phyloP scores from a whole-genome alignment of 2,329 filamentous ascomycete genomes.

The Camillea tinctor region DNA sequence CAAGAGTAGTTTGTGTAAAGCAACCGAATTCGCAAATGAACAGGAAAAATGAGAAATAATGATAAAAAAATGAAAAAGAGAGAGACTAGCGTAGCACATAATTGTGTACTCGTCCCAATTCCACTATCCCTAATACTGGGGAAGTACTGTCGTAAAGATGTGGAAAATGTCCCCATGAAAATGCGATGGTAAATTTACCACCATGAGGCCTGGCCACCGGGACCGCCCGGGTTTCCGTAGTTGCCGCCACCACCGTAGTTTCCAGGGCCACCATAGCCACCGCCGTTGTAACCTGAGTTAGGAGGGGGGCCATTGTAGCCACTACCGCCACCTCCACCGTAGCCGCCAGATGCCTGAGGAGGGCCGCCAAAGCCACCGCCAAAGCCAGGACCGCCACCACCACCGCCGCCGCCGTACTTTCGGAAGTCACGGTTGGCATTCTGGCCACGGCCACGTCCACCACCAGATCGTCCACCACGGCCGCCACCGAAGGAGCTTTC shows the following conservation, averaged over 20 bases:
- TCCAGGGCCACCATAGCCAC: slow-evolving; percentile 44
- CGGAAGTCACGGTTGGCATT: slow-evolving; percentile 84
- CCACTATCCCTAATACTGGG: slow-evolving; percentile 7
- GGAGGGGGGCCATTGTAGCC: slow-evolving; percentile 38
- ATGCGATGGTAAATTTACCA: slow-evolving; percentile 47
- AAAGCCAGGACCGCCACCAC: slow-evolving; percentile 42
- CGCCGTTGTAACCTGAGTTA: slow-evolving; percentile 31
- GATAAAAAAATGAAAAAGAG: slow-evolving; percentile 20
- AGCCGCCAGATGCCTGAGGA: slow-evolving; percentile 42
- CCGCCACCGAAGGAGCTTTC: slow-evolving; percentile 80
- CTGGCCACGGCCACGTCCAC: slow-evolving; percentile 71
- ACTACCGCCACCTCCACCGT: slow-evolving; percentile 40
- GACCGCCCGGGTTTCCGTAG: slow-evolving; percentile 60
- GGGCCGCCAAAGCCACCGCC: slow-evolving; percentile 41
- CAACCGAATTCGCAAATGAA: slow-evolving; percentile 23
- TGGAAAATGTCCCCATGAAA: slow-evolving; percentile 2
- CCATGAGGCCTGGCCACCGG: slow-evolving; percentile 66
- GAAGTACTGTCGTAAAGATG: slow-evolving; percentile 3
- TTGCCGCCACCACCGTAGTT: slow-evolving; percentile 39
- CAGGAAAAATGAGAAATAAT: no score
- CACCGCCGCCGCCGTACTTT: slow-evolving; percentile 63
- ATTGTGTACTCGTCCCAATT: slow-evolving; percentile 18
- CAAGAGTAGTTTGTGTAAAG: slow-evolving; percentile 24
- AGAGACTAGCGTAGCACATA: slow-evolving; percentile 24
- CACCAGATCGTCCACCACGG: slow-evolving; percentile 59